phyloP scores from a whole-genome alignment of 2,329 filamentous ascomycete species.

The Ampelomyces quisqualis region DNA sequence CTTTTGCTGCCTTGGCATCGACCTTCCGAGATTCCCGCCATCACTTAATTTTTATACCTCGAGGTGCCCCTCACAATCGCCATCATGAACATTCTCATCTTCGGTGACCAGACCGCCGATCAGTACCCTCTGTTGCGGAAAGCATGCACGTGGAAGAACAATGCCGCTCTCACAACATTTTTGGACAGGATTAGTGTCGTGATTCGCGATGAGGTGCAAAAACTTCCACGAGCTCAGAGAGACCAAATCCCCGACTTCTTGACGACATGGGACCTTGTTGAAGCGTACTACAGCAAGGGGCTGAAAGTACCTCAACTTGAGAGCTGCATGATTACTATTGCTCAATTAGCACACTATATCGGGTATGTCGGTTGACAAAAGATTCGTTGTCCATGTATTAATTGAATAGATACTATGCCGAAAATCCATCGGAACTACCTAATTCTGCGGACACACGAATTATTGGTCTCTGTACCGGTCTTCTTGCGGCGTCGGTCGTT shows the following conservation, averaged over 20 bases:
- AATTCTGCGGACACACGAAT: constrained; percentile 54
- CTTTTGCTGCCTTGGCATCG: not conserved
- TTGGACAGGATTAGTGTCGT: constrained; percentile 60
- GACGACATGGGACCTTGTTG: constrained; percentile 64
- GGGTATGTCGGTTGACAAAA: constrained; percentile 53
- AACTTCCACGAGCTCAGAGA: constrained; percentile 59
- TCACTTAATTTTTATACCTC: constrained; percentile 25
- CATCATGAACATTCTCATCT: constrained; percentile 58
- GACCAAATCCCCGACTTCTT: constrained; percentile 62
- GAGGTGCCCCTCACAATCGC: constrained; percentile 18
- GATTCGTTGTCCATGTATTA: not conserved
- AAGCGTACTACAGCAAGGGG: constrained; percentile 61
- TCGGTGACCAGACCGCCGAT: constrained; percentile 71
- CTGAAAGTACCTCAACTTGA: constrained; percentile 64
- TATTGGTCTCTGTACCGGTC: constrained; percentile 67
- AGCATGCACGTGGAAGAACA: constrained; percentile 51
- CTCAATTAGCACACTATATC: constrained; percentile 69
- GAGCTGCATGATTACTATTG: constrained; percentile 63
- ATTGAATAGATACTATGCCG: constrained; percentile 47
- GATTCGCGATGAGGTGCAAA: constrained; percentile 61
- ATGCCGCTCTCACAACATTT: constrained; percentile 63
- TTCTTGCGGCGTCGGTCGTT: constrained; percentile 68
- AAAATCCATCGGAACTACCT: constrained; percentile 57
- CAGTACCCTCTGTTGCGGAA: constrained; percentile 62
- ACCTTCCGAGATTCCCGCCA: constrained; percentile 2